Base-by-base conservation (phyloP, 768 basidiomycete species). In the Tricholoma hemisulphureum region DNA sequence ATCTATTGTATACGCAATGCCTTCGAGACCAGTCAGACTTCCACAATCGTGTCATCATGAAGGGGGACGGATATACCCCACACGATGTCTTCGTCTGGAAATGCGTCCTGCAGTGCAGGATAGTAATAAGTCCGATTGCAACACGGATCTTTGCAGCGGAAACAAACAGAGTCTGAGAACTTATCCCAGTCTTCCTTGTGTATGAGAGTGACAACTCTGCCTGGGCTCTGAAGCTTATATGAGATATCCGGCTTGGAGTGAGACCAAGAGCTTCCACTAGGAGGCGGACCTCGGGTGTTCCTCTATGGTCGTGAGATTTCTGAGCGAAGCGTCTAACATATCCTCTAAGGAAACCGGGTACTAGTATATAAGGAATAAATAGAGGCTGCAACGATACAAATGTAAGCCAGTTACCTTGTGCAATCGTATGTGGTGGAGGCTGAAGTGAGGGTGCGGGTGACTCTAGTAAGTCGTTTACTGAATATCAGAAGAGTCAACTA, bases 311-410 rank as follows among this genome's bases (percentile, higher is more conserved):
- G 68, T 93, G 91, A 56, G 93, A 95, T 67, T 84, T 83, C 72
- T 96, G 93, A 0, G 94, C 92, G 65, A 97, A 97, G 24, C 95
- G 78, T 1, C 94, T 83, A 0, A 95, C 91, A 59, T 93, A 94
- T 31, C 91, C 91, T 73, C 94, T 96, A 62, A 97, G 75, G 65
- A 88, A 97, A 9, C 95, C 95, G 0, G 91, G 79, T 0, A 79
- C 91, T 89, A 56, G 7, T 53, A 7, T 31, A 18, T 29, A 3
- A 9, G 14, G 28, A 3, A 39, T 34, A 28, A 23, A 13, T 20
- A 16, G 18, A 8, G 14, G 16, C 49, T 26, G 31, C 24, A 23
- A 16, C 29, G 10, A 51, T 4, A 21, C 14, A 37, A 0, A 35
- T 3, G 43, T 31, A 31, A 23, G 24, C 41, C 41, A 13, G 29